Percentiles rank a stretch among this genome's conserved stretches.
These are phyloP conservation scores for Saprolegnia diclina DNA, from an alignment of 352 stramenopile genomes.

Conservation along the genomic window DNA sequence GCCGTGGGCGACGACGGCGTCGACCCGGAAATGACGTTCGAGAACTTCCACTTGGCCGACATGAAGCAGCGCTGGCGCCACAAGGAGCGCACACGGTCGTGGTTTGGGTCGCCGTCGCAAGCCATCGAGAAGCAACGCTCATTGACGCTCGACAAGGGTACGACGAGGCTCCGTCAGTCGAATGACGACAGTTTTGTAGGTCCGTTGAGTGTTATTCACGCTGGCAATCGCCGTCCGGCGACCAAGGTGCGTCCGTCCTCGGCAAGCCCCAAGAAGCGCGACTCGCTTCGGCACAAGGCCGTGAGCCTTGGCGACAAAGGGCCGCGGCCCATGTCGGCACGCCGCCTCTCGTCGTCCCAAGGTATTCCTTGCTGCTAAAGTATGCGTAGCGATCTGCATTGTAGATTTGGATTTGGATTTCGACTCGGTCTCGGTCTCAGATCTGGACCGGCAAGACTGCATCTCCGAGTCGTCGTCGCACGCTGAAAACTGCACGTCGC, in stretches of 20 bases:
- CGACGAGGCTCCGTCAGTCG: neutral
- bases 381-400: no score
- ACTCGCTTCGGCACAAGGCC: slow-evolving; percentile 8
- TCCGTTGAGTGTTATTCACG: neutral
- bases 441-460: slow-evolving; percentile 50
- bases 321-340: neutral
- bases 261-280: slow-evolving; percentile 16
- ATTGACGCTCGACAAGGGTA: slow-evolving; percentile 15
- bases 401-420: slow-evolving; percentile 42
- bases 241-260: slow-evolving; percentile 19
- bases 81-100: slow-evolving; percentile 25
- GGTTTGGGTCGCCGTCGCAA: slow-evolving; percentile 8
- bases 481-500: slow-evolving; percentile 74
- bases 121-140: neutral
- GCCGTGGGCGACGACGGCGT: neutral
- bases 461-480: slow-evolving; percentile 69
- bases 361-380: no score
- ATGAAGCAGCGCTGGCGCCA: slow-evolving; percentile 25
- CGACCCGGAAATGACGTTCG: slow-evolving; percentile 25
- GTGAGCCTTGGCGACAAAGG: neutral
- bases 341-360: neutral
- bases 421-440: slow-evolving; percentile 75
- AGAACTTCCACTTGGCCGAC: slow-evolving; percentile 11
- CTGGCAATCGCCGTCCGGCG: neutral
- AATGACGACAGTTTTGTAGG: neutral